Evolutionary conservation across 345 rosid genomes (phyloP).

Genomic region (Eucalyptus polybractea): DNA sequence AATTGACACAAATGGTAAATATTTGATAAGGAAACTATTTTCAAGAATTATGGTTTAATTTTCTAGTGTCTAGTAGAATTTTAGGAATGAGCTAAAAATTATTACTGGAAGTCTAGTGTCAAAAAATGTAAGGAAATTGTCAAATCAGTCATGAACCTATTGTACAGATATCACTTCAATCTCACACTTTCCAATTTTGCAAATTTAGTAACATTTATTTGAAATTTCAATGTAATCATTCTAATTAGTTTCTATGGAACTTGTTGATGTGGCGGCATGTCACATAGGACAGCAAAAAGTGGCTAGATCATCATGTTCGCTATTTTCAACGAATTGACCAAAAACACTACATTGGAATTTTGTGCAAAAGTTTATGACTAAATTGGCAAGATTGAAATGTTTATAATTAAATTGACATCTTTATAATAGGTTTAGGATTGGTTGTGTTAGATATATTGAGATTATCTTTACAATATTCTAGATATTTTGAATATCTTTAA

Average conservation of each 20-base stretch:
- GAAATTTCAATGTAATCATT: neutral
- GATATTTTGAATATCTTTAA: too few relatives aligned
- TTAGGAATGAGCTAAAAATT: neutral
- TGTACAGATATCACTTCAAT: too few relatives aligned
- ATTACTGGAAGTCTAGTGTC: neutral
- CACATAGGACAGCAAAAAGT: accelerated
- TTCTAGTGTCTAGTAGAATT: neutral
- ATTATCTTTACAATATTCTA: too few relatives aligned
- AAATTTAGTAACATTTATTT: neutral
- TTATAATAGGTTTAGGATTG: neutral
- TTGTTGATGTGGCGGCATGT: neutral
- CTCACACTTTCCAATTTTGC: neutral
- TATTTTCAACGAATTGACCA: neutral
- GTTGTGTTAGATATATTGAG: too few relatives aligned
- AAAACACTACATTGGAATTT: neutral
- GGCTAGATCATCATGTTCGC: accelerated
- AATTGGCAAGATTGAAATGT: too few relatives aligned
- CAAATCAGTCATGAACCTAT: neutral
- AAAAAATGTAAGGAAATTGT: neutral
- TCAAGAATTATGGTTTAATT: accelerated
- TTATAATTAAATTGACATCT: neutral
- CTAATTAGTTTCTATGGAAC: accelerated
- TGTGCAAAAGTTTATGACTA: neutral
- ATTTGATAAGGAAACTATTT: neutral
- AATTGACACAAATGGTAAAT: too few relatives aligned